phyloP scores from a whole-genome alignment of 208 protist species.

The Wallacemonas sp. region DNA sequence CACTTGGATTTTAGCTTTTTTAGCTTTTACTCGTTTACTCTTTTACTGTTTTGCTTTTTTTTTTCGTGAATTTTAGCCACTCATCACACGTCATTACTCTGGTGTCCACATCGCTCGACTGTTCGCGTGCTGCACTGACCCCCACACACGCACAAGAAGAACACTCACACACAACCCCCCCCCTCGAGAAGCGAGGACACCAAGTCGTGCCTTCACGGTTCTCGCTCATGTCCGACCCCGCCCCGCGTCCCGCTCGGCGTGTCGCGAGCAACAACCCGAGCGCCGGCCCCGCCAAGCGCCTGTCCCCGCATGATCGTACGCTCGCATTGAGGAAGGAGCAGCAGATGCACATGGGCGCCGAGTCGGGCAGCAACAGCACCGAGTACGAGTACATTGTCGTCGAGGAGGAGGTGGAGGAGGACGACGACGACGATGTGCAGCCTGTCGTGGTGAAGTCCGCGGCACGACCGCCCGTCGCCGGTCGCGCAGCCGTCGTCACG shows the following conservation, averaged over 20 bases:
- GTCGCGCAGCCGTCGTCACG: neutral
- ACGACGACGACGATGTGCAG: constrained; percentile 2
- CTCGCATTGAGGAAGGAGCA: constrained; percentile 4
- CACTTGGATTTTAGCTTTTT: neutral
- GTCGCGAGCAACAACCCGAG: constrained; percentile 12
- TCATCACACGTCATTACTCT: too few relatives aligned
- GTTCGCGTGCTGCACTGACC: neutral
- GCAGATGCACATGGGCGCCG: neutral
- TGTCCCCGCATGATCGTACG: constrained; percentile 2
- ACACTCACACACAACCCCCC: neutral
- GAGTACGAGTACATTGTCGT: constrained; percentile 17
- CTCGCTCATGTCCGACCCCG: constrained; percentile 2
- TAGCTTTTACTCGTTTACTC: constrained; percentile 4
- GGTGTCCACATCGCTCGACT: too few relatives aligned
- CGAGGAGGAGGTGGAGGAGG: constrained; percentile 12
- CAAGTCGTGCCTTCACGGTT: too few relatives aligned
- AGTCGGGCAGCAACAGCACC: constrained; percentile 9
- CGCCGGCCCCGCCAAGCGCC: neutral
- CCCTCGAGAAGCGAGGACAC: too few relatives aligned
- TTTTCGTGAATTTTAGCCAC: neutral
- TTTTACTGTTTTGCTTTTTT: constrained; percentile 17
- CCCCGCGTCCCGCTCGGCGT: constrained; percentile 2
- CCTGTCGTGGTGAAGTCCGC: neutral
- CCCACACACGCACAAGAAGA: neutral
- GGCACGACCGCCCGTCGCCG: neutral